phyloP scores from a whole-genome alignment of 371 early-diverging fungal genomes.

The Parasitella parasitica region DNA sequence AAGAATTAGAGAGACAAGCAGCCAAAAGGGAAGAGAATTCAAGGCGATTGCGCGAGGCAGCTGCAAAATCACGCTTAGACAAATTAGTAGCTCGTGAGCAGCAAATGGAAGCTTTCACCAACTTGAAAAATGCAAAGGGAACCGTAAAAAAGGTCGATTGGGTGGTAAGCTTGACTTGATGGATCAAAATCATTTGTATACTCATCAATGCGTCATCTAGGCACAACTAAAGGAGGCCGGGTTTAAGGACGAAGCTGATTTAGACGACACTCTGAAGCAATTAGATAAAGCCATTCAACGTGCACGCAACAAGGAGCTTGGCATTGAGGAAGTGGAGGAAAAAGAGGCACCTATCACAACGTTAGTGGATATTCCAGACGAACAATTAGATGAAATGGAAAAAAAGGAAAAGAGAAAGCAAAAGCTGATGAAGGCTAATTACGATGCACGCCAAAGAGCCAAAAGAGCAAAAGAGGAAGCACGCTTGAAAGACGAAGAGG shows the following conservation, averaged over 20 bases:
- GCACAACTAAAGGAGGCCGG: conserved; percentile 63
- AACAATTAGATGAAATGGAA: conserved; percentile 72
- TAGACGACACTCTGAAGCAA: conserved; percentile 72
- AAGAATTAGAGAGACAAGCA: conserved; percentile 71
- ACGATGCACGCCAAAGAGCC: conserved; percentile 80
- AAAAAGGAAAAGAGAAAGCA: conserved; percentile 87
- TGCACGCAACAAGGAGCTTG: conserved; percentile 78
- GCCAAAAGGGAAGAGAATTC: conserved; percentile 77
- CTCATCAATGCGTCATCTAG: conserved; percentile 25
- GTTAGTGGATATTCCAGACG: conserved; percentile 80
- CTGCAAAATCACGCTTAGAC: conserved; percentile 75
- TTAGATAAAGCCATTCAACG: conserved; percentile 66
- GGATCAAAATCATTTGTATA: not conserved
- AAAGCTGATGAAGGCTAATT: conserved; percentile 75
- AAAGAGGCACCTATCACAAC: conserved; percentile 75
- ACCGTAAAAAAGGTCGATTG: conserved; percentile 55
- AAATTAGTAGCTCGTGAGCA: conserved; percentile 66
- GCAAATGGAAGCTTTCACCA: conserved; percentile 59
- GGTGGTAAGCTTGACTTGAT: conserved; percentile 33
- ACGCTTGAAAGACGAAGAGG: conserved; percentile 60
- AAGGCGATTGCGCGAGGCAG: conserved; percentile 73
- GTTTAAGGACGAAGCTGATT: conserved; percentile 70
- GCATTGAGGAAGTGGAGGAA: conserved; percentile 77
- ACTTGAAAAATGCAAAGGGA: conserved; percentile 52
- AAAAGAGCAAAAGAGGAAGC: conserved; percentile 81